These are phyloP conservation scores for Ascochyta koolunga DNA, from an alignment of 2,329 filamentous ascomycete species.

Conservation along the genomic window DNA sequence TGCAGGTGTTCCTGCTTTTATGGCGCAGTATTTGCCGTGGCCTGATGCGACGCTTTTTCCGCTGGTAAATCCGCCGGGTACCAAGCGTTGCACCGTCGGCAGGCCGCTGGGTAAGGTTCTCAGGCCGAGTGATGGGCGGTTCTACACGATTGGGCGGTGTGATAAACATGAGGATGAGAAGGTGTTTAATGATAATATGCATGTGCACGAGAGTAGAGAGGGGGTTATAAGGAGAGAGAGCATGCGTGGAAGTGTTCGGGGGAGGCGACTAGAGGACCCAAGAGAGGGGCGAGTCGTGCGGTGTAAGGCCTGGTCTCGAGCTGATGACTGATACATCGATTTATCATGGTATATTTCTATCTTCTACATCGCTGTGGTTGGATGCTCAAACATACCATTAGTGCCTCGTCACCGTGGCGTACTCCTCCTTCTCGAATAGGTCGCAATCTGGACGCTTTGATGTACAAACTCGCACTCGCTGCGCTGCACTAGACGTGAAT, in stretches of 20 bases:
- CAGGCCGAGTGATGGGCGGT: neutral
- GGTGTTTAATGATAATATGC: neutral
- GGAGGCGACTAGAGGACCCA: neutral
- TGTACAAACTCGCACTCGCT: neutral
- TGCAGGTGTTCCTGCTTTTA: too few relatives aligned
- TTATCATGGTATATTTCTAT: constrained; percentile 13
- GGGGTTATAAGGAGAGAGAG: neutral
- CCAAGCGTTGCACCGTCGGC: neutral
- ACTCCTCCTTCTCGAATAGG: neutral
- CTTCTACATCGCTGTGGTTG: neutral
- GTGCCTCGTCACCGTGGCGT: neutral
- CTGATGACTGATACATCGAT: neutral
- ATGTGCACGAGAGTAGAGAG: neutral
- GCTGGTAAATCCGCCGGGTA: neutral
- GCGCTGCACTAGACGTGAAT: neutral
- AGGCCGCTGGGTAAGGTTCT: neutral
- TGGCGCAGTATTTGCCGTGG: neutral
- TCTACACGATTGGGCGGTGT: neutral
- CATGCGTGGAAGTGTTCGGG: constrained; percentile 4
- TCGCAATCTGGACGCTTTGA: neutral
- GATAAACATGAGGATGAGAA: neutral
- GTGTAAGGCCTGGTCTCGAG: too few relatives aligned
- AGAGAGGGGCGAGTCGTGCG: neutral
- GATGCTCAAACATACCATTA: constrained; percentile 2
- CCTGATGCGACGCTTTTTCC: neutral